Percentiles rank a stretch among this genome's conserved stretches.
Evolutionary conservation across 805 yeast species (phyloP).

Genomic region (Hanseniaspora lindneri): DNA sequence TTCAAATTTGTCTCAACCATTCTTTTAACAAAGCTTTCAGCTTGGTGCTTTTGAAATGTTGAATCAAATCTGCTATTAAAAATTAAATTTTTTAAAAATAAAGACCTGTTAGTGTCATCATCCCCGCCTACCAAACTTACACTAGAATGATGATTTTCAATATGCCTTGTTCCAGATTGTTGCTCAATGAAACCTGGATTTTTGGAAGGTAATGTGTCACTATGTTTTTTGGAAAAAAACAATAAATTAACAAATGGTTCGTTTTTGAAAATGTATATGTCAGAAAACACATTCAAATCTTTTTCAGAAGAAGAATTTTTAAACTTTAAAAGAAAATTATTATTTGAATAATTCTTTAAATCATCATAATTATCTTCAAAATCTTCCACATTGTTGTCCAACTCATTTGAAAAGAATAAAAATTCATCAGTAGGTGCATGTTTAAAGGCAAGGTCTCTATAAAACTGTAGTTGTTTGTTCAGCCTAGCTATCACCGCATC

Average conservation of each 20-base stretch:
- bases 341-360: too few species aligned
- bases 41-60: background rate
- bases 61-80: background rate
- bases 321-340: background rate
- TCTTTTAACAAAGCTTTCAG: background rate
- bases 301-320: background rate
- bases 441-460: slow-evolving; percentile 23
- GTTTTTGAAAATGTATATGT: background rate
- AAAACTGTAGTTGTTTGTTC: slow-evolving; percentile 26
- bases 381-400: background rate
- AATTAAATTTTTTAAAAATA: background rate
- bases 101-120: background rate
- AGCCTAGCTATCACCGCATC: slow-evolving; percentile 25
- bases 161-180: background rate
- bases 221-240: background rate
- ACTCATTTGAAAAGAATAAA: background rate
- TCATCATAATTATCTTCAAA: background rate
- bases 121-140: too few species aligned
- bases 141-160: background rate
- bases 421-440: background rate
- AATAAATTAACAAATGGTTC: background rate
- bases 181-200: background rate
- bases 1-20: background rate
- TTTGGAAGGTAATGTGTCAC: background rate
- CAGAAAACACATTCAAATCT: background rate